Conservation (phyloP, 768 basidiomycete species). For the Hydnomerulius pinastri region DNA sequence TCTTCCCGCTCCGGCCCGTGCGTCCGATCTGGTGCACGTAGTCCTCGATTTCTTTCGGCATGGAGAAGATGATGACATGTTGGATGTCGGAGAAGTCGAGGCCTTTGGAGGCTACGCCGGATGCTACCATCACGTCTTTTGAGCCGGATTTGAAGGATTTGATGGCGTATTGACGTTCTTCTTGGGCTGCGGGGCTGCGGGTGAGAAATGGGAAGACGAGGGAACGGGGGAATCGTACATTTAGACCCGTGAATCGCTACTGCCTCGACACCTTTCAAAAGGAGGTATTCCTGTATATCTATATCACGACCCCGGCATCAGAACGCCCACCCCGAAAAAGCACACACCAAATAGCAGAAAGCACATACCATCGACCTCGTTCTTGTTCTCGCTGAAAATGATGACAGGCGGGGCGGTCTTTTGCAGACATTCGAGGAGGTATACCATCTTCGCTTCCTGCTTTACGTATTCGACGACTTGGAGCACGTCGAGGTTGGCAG, state of each 20-base stretch:
- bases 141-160: constrained; percentile 96
- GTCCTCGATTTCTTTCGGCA: constrained; percentile 99
- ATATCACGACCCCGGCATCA: neutral
- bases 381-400: constrained; percentile 98
- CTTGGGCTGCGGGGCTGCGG: constrained; percentile 65
- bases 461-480: constrained; percentile 99
- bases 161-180: constrained; percentile 99
- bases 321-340: constrained; percentile 1
- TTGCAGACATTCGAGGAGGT: constrained; percentile 94
- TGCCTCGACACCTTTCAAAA: constrained; percentile 96
- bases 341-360: neutral
- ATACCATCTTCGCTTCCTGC: constrained; percentile 99
- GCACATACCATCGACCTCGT: constrained; percentile 93
- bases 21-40: constrained; percentile 99
- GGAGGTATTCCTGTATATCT: constrained; percentile 98
- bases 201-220: neutral
- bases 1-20: constrained; percentile 96
- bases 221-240: constrained; percentile 48
- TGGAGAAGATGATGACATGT: constrained; percentile 98
- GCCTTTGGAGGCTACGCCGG: constrained; percentile 96
- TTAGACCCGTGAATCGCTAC: constrained; percentile 99
- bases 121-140: constrained; percentile 99
- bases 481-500: constrained; percentile 94
- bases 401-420: constrained; percentile 99
- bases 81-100: constrained; percentile 99